These are phyloP conservation scores for Fraxinus baroniana DNA, from an alignment of 305 asterid genomes.

Conservation along the genomic window DNA sequence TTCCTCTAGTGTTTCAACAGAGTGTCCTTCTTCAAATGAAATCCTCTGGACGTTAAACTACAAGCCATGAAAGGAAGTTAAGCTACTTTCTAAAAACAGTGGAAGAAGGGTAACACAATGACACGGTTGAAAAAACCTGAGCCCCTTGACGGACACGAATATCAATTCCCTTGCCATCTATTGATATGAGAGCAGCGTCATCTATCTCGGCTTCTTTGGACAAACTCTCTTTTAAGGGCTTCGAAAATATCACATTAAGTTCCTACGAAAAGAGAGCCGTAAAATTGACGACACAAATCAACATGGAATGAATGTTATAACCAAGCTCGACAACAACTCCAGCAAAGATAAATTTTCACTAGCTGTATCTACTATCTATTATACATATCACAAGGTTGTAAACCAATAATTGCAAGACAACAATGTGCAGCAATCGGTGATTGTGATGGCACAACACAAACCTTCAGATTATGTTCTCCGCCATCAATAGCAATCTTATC, in stretches of 20 bases:
- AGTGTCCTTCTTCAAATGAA: slow-evolving; percentile 70
- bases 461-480: slow-evolving; percentile 88
- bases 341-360: neutral
- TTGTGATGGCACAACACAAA: slow-evolving; percentile 17
- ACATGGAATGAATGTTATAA: neutral
- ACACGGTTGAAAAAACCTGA: slow-evolving; percentile 42
- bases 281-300: neutral
- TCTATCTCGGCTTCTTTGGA: slow-evolving; percentile 81
- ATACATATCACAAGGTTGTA: neutral
- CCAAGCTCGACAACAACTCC: neutral
- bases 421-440: neutral
- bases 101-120: neutral
- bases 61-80: slow-evolving; percentile 4
- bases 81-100: neutral
- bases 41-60: slow-evolving; percentile 72
- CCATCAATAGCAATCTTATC: slow-evolving; percentile 92
- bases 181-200: slow-evolving; percentile 93
- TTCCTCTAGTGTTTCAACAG: slow-evolving; percentile 77
- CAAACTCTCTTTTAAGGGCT: slow-evolving; percentile 78
- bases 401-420: neutral
- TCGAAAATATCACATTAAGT: slow-evolving; percentile 75
- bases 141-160: slow-evolving; percentile 94
- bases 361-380: neutral
- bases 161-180: slow-evolving; percentile 85
- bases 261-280: slow-evolving; percentile 43